Evolutionary conservation across 73 alveolate genomes (phyloP).

Genomic region (Tetrahymena borealis): DNA sequence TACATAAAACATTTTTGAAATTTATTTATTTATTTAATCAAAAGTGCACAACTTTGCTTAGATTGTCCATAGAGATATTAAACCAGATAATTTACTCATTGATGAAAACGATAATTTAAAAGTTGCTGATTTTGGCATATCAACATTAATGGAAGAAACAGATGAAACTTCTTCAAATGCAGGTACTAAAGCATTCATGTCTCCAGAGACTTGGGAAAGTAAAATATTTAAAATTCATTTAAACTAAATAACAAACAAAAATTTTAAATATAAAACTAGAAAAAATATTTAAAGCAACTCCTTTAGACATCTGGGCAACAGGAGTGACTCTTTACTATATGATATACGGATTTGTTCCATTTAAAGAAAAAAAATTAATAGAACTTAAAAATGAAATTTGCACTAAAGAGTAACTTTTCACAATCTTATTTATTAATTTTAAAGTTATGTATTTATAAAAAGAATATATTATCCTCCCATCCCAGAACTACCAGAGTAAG

Average conservation of each 20-base stretch:
- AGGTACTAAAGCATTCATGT: conserved; percentile 53
- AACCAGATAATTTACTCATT: conserved; percentile 38
- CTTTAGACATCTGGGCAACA: conserved; percentile 53
- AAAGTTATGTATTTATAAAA: neutral
- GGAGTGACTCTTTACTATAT: conserved; percentile 41
- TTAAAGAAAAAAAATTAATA: neutral
- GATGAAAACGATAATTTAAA: conserved; percentile 11
- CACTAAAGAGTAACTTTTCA: neutral
- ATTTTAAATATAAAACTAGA: neutral
- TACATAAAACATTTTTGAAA: neutral
- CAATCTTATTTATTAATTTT: neutral
- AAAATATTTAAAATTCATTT: no score
- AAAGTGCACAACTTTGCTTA: conserved; percentile 29
- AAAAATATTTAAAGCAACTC: conserved; percentile 9
- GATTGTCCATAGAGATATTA: conserved; percentile 49
- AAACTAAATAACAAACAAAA: no score
- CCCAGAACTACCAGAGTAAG: neutral
- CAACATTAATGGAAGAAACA: conserved; percentile 22
- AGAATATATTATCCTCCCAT: neutral
- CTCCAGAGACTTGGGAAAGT: conserved; percentile 42
- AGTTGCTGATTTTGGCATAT: conserved; percentile 49
- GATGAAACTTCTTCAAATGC: conserved; percentile 17
- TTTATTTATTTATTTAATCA: neutral
- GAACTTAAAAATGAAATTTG: conserved; percentile 7
- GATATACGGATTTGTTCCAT: conserved; percentile 33